Percentiles rank a stretch among this genome's conserved stretches.
These are phyloP conservation scores for Acorus calamus DNA, from an alignment of 106 monocot species.

Conservation along the genomic window DNA sequence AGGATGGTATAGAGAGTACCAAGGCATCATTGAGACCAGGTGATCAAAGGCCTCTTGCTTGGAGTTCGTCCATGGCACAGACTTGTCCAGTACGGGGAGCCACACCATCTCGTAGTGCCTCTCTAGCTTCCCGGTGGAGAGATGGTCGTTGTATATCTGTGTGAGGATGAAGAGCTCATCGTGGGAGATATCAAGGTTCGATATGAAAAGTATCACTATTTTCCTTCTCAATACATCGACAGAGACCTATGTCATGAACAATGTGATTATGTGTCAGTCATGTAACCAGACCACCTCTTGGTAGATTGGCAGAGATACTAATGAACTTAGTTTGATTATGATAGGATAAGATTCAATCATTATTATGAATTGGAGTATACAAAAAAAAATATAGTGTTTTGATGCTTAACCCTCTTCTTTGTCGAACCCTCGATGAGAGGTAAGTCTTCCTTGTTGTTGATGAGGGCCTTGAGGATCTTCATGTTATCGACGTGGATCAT, in stretches of 20 bases:
- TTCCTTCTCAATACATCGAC: slow-evolving; percentile 64
- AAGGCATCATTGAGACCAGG: slow-evolving; percentile 45
- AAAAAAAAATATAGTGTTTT: too few relatives aligned
- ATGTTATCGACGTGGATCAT: slow-evolving; percentile 64
- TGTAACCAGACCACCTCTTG: too few relatives aligned
- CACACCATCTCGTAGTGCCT: slow-evolving; percentile 71
- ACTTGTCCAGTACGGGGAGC: slow-evolving; percentile 49
- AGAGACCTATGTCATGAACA: too few relatives aligned
- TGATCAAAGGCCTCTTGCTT: slow-evolving; percentile 37
- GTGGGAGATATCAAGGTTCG: slow-evolving; percentile 47
- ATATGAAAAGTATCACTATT: slow-evolving; percentile 61
- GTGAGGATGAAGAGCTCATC: slow-evolving; percentile 71
- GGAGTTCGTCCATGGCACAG: slow-evolving; percentile 21
- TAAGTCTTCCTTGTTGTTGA: slow-evolving; percentile 52
- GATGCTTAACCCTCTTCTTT: slow-evolving; percentile 30
- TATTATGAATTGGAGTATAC: too few relatives aligned
- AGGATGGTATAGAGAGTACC: slow-evolving; percentile 53
- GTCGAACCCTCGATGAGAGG: slow-evolving; percentile 46
- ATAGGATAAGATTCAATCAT: too few relatives aligned
- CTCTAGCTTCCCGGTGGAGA: slow-evolving; percentile 43
- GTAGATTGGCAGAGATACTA: too few relatives aligned
- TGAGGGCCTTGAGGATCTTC: slow-evolving; percentile 57
- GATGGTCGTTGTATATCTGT: slow-evolving; percentile 50
- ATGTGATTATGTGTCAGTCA: too few relatives aligned
- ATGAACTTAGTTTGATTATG: too few relatives aligned